These are phyloP conservation scores for Rhizopogon vulgaris DNA, from an alignment of 768 basidiomycete species.

Conservation along the genomic window DNA sequence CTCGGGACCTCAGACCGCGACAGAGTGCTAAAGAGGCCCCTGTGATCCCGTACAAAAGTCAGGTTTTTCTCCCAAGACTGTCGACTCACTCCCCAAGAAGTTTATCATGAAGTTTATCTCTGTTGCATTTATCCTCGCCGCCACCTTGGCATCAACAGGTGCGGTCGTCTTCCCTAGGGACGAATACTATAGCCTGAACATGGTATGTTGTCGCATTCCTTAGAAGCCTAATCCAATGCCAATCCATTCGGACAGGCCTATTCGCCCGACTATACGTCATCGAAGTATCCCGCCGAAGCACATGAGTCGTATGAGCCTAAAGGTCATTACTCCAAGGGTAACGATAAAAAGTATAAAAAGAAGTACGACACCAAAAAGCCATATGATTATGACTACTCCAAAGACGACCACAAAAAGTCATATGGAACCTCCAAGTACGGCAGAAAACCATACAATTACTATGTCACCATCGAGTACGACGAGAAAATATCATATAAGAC, in stretches of 20 bases:
- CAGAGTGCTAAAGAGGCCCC: not conserved
- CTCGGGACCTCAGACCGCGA: too few relatives aligned
- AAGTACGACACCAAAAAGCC: too few relatives aligned
- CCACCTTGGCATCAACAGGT: not conserved
- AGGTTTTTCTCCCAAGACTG: not conserved
- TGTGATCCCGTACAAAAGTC: not conserved
- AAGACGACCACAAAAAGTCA: not conserved
- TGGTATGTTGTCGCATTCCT: not conserved
- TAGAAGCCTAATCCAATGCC: not conserved
- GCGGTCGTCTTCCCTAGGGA: not conserved
- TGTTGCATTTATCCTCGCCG: not conserved
- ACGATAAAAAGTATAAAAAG: too few relatives aligned
- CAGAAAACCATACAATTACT: too few relatives aligned
- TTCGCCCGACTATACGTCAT: not conserved
- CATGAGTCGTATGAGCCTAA: too few relatives aligned
- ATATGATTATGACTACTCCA: too few relatives aligned
- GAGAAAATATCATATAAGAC: too few relatives aligned
- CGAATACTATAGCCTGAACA: not conserved
- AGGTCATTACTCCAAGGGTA: too few relatives aligned
- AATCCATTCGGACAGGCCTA: not conserved
- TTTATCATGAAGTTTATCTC: not conserved
- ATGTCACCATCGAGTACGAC: too few relatives aligned
- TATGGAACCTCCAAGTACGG: too few relatives aligned
- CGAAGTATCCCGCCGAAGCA: too few relatives aligned
- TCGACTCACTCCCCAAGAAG: not conserved